Base-by-base conservation (phyloP, 2,329 filamentous ascomycete genomes). In the Setomelanomma holmii region DNA sequence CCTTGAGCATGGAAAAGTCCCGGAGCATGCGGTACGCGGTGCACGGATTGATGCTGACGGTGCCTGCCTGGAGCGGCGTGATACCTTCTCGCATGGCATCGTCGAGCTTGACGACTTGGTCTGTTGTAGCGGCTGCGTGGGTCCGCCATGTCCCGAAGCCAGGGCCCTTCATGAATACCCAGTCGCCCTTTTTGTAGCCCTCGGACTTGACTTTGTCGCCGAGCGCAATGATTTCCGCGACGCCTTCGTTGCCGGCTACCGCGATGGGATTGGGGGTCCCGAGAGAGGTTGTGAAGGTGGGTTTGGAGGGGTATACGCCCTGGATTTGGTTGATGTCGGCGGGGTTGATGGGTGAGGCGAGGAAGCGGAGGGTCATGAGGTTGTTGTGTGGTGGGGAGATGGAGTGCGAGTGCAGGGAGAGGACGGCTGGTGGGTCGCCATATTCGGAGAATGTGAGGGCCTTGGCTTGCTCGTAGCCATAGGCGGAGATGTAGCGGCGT, bases 271-370 rank as follows among this genome's bases (percentile, higher is more conserved):
- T 80, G 1, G 86, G 62, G 0, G 93, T 97, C 50, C 92, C 90
- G 48, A 99, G 85, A 1, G 85, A 76, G 5, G 86, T 87, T 16
- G 86, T 87, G 76, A 96, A 93, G 39, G 84, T 80, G 0, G 93
- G 92, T 72, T 91, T 91, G 40, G 87, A 87, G 56, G 93, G 93
- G 79, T 99, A 99, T 4, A 93, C 92, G 61, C 95, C 95, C 80
- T 99, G 95, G 68, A 99, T 90, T 68, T 93, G 93, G 81, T 99
- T 99, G 76, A 99, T 90, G 78, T 99, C 95, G 69, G 95, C 93
- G 20, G 95, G 95, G 79, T 99, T 99, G 75, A 99, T 91, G 51
- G 95, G 91, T 1, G 92, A 87, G 24, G 93, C 90, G 66, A 99
- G 90, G 66, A 95, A 88, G 74, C 91, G 91, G 54, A 99, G 81